Conservation (phyloP, 2,329 filamentous ascomycete species). For the Huntiella omanensis region DNA sequence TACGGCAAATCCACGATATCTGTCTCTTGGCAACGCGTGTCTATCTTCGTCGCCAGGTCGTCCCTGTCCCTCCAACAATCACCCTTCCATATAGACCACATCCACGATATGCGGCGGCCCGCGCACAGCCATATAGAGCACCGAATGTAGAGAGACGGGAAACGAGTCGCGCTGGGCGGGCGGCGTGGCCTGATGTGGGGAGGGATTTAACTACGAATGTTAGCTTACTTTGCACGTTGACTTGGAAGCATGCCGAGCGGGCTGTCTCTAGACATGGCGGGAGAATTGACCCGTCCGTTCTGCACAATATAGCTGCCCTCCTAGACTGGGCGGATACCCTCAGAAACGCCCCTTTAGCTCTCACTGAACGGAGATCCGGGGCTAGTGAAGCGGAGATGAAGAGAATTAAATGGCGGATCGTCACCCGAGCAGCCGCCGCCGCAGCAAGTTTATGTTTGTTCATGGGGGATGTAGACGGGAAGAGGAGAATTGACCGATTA, state of each 20-base stretch:
- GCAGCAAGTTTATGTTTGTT: conserved; percentile 9
- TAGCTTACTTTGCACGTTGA: conserved; percentile 16
- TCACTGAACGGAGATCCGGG: conserved; percentile 12
- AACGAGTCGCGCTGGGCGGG: too few relatives aligned
- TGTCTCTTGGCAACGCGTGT: conserved; percentile 14
- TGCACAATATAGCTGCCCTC: conserved; percentile 15
- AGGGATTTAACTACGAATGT: conserved; percentile 16
- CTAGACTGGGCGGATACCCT: conserved; percentile 15
- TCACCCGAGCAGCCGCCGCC: conserved; percentile 5
- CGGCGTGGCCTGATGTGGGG: conserved; percentile 10
- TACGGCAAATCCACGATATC: conserved; percentile 13
- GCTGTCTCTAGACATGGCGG: conserved; percentile 12
- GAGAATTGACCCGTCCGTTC: too few relatives aligned
- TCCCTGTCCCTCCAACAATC: background rate
- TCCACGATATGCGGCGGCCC: background rate
- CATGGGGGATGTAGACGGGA: conserved; percentile 5
- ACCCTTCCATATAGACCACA: background rate
- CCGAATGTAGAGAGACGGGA: too few relatives aligned
- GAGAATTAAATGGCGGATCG: conserved; percentile 6
- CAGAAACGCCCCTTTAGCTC: too few relatives aligned
- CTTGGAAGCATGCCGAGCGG: conserved; percentile 17
- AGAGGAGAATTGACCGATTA: conserved; percentile 3
- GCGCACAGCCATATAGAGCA: too few relatives aligned
- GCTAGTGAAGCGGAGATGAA: background rate
- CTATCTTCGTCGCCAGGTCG: conserved; percentile 13